Conservation (phyloP, 2,329 filamentous ascomycete species). For the Aspergillus puulaauensis region DNA sequence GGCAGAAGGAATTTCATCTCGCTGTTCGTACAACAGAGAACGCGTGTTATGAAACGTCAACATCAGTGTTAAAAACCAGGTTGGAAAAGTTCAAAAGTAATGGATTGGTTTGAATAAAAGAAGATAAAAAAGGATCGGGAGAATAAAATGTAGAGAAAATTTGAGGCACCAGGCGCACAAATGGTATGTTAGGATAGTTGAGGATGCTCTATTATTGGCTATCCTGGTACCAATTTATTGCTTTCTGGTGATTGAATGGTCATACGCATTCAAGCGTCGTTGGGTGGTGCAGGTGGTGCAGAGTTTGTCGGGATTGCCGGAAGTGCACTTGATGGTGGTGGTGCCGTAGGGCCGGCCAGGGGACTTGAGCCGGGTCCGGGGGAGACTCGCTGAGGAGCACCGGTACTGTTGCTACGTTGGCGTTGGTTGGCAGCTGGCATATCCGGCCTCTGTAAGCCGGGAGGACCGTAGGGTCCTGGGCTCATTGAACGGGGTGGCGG, state of each 20-base stretch:
- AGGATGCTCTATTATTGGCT: neutral
- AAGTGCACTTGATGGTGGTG: slow-evolving; percentile 38
- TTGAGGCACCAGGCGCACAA: neutral
- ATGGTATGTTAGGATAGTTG: neutral
- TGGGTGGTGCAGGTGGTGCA: slow-evolving; percentile 28
- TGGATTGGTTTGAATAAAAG: neutral
- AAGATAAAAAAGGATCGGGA: neutral
- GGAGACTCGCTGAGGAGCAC: slow-evolving; percentile 22
- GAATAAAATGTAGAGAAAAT: neutral
- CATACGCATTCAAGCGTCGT: slow-evolving; percentile 11
- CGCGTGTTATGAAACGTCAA: neutral
- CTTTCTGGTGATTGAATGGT: neutral
- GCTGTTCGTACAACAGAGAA: neutral
- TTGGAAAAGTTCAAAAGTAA: neutral
- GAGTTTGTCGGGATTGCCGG: slow-evolving; percentile 45
- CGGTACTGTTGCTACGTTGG: slow-evolving; percentile 46
- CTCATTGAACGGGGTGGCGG: slow-evolving; percentile 35
- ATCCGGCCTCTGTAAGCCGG: slow-evolving; percentile 41
- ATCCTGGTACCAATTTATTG: neutral
- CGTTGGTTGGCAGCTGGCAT: slow-evolving; percentile 37
- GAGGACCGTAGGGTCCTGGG: slow-evolving; percentile 45
- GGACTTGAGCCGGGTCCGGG: slow-evolving; percentile 27
- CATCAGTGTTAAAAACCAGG: neutral
- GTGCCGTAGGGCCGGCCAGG: slow-evolving; percentile 21
- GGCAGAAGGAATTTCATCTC: neutral